phyloP scores from a whole-genome alignment of 2,329 filamentous ascomycete genomes.

The Fusarium secorum region DNA sequence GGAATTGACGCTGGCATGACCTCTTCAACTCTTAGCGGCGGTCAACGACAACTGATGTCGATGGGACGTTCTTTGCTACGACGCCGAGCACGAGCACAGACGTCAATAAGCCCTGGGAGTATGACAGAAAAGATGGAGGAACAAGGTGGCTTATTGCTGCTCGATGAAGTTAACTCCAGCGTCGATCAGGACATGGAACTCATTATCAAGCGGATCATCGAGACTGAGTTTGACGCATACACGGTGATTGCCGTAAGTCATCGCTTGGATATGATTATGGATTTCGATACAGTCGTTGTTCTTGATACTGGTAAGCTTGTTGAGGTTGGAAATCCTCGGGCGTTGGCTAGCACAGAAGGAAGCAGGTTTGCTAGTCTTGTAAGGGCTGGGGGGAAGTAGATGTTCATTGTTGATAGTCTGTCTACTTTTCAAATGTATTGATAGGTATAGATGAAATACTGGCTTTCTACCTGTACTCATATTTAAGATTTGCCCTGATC shows the following conservation, averaged over 20 bases:
- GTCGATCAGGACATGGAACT: slow-evolving; percentile 53
- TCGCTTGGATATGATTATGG: slow-evolving; percentile 59
- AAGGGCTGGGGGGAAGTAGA: not conserved
- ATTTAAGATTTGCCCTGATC: not conserved
- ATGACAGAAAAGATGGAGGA: not conserved
- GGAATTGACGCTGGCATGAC: slow-evolving; percentile 51
- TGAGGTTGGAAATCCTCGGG: slow-evolving; percentile 45
- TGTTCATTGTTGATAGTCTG: not conserved
- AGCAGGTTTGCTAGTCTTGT: slow-evolving; percentile 43
- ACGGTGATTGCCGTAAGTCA: slow-evolving; percentile 64
- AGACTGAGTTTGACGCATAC: slow-evolving; percentile 49
- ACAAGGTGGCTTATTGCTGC: slow-evolving; percentile 45
- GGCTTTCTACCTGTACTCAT: not conserved
- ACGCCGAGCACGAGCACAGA: slow-evolving; percentile 17
- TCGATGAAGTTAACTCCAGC: slow-evolving; percentile 54
- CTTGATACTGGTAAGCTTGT: slow-evolving; percentile 57
- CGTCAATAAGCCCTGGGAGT: not conserved
- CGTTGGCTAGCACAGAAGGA: slow-evolving; percentile 28
- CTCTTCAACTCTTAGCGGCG: slow-evolving; percentile 59
- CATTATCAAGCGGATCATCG: slow-evolving; percentile 52
- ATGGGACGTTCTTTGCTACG: slow-evolving; percentile 66
- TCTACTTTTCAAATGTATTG: not conserved
- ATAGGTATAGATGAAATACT: not conserved
- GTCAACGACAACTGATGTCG: slow-evolving; percentile 70
- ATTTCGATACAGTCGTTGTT: slow-evolving; percentile 57